A percentile compares a stretch with the other conserved stretches of the same genome.
Conservation (phyloP, 2,329 filamentous ascomycete species). For the Pyricularia grisea region DNA sequence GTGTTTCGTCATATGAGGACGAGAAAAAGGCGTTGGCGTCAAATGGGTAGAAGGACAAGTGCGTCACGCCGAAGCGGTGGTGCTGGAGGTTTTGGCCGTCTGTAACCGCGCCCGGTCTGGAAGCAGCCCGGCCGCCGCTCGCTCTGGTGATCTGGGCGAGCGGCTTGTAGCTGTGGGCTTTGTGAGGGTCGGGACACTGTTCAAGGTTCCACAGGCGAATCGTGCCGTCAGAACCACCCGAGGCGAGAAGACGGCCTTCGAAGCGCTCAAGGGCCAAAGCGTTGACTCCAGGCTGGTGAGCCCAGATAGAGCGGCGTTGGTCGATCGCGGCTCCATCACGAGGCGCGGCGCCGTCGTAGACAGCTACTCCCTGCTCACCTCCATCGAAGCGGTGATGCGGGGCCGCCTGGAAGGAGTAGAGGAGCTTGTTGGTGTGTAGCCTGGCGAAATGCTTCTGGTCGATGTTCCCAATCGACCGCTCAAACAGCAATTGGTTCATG, state of each 20-base stretch:
- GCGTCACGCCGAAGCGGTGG: constrained; percentile 65
- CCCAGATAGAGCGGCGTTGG: constrained; percentile 35
- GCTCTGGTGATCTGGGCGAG: constrained; percentile 39
- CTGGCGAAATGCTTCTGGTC: constrained; percentile 54
- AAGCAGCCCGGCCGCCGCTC: constrained; percentile 7
- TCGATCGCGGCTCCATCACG: constrained; percentile 14
- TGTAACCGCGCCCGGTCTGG: too few species aligned
- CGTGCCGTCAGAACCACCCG: constrained; percentile 76
- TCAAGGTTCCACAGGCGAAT: constrained; percentile 86
- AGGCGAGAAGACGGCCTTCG: constrained; percentile 70
- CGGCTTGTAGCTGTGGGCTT: constrained; percentile 42
- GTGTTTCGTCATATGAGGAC: constrained; percentile 66
- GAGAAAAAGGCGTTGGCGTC: constrained; percentile 68
- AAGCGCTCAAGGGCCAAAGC: constrained; percentile 73
- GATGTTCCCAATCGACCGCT: constrained; percentile 64
- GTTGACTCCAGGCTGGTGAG: constrained; percentile 72
- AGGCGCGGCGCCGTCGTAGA: constrained; percentile 14
- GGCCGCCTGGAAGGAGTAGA: constrained; percentile 60
- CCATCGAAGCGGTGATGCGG: constrained; percentile 64
- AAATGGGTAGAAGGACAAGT: constrained; percentile 70
- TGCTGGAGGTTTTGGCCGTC: constrained; percentile 11
- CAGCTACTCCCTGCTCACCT: constrained; percentile 29
- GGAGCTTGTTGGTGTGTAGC: constrained; percentile 54
- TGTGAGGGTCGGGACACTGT: constrained; percentile 34
- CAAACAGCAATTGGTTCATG: constrained; percentile 69